These are phyloP conservation scores for Albugo candida DNA, from an alignment of 352 stramenopile species.

Conservation along the genomic window DNA sequence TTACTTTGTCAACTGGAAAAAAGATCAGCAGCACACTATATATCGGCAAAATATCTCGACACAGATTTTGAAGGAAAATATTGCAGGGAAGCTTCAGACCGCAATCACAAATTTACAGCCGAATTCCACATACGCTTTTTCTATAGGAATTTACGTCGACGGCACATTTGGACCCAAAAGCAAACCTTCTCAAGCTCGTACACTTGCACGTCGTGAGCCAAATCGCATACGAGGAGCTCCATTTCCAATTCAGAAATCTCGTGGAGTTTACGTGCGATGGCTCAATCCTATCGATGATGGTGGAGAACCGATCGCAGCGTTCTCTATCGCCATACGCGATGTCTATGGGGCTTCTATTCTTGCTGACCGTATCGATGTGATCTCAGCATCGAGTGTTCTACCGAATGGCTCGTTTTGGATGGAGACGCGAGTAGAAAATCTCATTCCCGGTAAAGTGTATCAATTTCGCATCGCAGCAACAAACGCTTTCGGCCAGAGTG, in stretches of 20 bases:
- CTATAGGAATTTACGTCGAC: conserved; percentile 40
- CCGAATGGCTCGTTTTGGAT: conserved; percentile 11
- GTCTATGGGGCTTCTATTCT: not conserved
- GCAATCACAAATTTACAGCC: conserved; percentile 24
- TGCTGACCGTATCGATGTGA: not conserved
- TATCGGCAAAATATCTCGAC: conserved; percentile 39
- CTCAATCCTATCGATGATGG: conserved; percentile 32
- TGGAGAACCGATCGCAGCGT: conserved; percentile 23
- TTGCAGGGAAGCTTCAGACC: conserved; percentile 58
- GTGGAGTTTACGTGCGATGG: conserved; percentile 32
- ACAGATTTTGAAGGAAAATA: conserved; percentile 47
- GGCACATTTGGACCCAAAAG: conserved; percentile 29
- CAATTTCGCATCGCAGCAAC: conserved; percentile 40
- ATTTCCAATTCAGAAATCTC: not conserved
- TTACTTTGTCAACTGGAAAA: conserved; percentile 38
- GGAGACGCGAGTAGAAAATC: conserved; percentile 18
- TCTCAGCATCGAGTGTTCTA: not conserved
- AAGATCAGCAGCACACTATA: conserved; percentile 23
- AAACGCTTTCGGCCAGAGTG: conserved; percentile 30
- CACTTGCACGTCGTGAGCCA: conserved; percentile 18
- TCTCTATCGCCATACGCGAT: conserved; percentile 15
- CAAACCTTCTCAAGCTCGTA: conserved; percentile 22
- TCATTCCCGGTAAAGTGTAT: conserved; percentile 22
- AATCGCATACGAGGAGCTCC: conserved; percentile 23
- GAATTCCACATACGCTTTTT: conserved; percentile 49